Evolutionary conservation across 129 eudicot species (phyloP), one percentile per base, ranked within the genome.

Genomic region (Ambrosia artemisiifolia): DNA sequence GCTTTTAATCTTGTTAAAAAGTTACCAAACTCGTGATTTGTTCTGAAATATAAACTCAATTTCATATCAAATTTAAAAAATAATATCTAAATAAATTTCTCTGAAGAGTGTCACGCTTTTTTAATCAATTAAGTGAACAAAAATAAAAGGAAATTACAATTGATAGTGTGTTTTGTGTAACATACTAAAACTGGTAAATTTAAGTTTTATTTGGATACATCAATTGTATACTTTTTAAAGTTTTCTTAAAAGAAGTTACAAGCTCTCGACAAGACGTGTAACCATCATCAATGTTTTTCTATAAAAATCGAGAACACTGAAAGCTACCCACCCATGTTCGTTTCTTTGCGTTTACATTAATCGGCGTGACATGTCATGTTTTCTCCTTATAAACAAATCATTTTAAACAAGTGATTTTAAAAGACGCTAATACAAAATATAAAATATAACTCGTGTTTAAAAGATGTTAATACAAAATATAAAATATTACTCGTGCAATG

Each of bases 101-200:
- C 11, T 14, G 11, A 20, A 14, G n/a, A 28, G 17, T 24, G 6
- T 55, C n/a, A 12, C 64, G n/a, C 54, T 2, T 59, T 43, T 46
- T 6, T 0, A n/a, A 44, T 69, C 5, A 32, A 40, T 13, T 5
- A 63, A 63, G 7, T 34, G 6, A 11, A 63, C 10, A 7, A 7
- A 40, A 40, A 9, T 1, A 28, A 70, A 35, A 38, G 9, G 30
- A 13, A 71, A 53, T 16, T 40, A 57, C 66, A 42, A 71, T 62
- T 9, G 42, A 13, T 71, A 46, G 24, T 59, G 20, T 42, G 57
- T 59, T n/a, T 57, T 28, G 24, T 28, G 20, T 71, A 34, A 5
- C 44, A 28, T 30, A 72, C 69, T 34, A 59, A 9, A 57, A 72
- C 47, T 42, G 64, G 61, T 59, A 72, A 72, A 33, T 63, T 72